These are phyloP conservation scores for Sambucus nigra DNA, from an alignment of 129 eudicot genomes.

Conservation along the genomic window DNA sequence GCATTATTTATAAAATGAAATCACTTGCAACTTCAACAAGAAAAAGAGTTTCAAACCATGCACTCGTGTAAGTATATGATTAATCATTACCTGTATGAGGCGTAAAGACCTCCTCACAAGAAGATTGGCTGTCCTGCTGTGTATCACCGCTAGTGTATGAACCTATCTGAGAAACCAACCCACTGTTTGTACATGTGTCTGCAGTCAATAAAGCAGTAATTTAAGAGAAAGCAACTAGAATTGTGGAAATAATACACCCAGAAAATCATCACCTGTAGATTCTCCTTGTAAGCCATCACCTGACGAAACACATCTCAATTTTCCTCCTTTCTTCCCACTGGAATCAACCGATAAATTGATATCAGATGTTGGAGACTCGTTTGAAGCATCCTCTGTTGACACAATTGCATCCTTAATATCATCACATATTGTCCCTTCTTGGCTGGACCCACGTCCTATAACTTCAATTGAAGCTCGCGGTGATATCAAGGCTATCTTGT, in stretches of 20 bases:
- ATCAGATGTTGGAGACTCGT: conserved; percentile 1
- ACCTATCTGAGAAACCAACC: conserved; percentile 6
- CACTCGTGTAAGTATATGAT: not conserved
- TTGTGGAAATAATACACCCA: not conserved
- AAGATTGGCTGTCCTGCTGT: conserved; percentile 9
- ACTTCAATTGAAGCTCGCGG: conserved; percentile 14
- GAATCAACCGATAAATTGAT: conserved; percentile 2
- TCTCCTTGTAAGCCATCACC: conserved; percentile 20
- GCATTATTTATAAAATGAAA: no score
- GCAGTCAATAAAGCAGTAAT: conserved; percentile 10
- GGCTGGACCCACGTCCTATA: conserved; percentile 11
- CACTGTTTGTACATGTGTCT: conserved; percentile 21
- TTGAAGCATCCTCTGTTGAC: conserved; percentile 1
- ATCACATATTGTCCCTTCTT: conserved; percentile 14
- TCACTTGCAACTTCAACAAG: no score
- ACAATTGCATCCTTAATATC: not conserved
- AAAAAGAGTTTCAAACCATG: no score
- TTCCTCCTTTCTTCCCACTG: conserved; percentile 17
- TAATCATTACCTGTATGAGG: conserved; percentile 28
- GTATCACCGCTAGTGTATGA: conserved; percentile 8
- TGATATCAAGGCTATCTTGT: conserved; percentile 8
- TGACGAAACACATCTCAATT: conserved; percentile 13
- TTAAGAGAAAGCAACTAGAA: conserved; percentile 4
- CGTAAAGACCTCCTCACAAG: conserved; percentile 12
- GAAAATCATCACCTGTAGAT: conserved; percentile 18